A percentile compares a stretch with the other conserved stretches of the same genome.
These are phyloP conservation scores for Saururus chinensis DNA, from an alignment of 164 flowering plant genomes.

Conservation along the genomic window DNA sequence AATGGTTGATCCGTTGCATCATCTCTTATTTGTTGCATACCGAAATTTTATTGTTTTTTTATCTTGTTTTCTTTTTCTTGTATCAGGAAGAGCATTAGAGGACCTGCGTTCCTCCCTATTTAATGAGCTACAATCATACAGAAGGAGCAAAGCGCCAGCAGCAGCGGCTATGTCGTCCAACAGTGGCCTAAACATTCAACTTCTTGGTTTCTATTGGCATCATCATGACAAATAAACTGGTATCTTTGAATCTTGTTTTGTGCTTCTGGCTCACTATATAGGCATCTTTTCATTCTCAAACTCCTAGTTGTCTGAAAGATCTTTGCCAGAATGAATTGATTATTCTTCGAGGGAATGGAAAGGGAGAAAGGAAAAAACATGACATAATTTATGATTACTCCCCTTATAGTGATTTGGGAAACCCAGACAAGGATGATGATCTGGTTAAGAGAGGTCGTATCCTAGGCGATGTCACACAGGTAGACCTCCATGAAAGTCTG, in stretches of 20 bases:
- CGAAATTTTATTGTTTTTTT: background rate
- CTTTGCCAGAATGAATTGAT: slow-evolving; percentile 51
- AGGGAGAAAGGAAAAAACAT: slow-evolving; percentile 58
- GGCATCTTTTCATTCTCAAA: slow-evolving; percentile 80
- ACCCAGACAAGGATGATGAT: slow-evolving; percentile 55
- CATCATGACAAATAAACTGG: slow-evolving; percentile 92
- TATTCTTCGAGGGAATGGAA: slow-evolving; percentile 62
- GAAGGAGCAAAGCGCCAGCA: slow-evolving; percentile 77
- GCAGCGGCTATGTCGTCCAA: slow-evolving; percentile 67
- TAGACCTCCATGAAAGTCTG: slow-evolving; percentile 44
- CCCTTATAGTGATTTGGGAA: slow-evolving; percentile 77
- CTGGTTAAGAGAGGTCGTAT: slow-evolving; percentile 62
- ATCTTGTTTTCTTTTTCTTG: too few species aligned
- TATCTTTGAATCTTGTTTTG: slow-evolving; percentile 15
- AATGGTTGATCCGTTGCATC: too few species aligned
- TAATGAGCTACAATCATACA: slow-evolving; percentile 56
- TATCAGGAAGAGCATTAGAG: slow-evolving; percentile 70
- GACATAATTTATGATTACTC: slow-evolving; percentile 84
- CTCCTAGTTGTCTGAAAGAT: slow-evolving; percentile 72
- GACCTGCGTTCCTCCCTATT: slow-evolving; percentile 68
- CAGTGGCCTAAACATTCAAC: slow-evolving; percentile 76
- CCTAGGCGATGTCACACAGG: slow-evolving; percentile 93
- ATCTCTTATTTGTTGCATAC: background rate
- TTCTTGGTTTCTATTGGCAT: slow-evolving; percentile 82
- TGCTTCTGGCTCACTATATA: slow-evolving; percentile 6